These are phyloP conservation scores for Agrocybe praecox DNA, from an alignment of 768 basidiomycete species.

Conservation along the genomic window DNA sequence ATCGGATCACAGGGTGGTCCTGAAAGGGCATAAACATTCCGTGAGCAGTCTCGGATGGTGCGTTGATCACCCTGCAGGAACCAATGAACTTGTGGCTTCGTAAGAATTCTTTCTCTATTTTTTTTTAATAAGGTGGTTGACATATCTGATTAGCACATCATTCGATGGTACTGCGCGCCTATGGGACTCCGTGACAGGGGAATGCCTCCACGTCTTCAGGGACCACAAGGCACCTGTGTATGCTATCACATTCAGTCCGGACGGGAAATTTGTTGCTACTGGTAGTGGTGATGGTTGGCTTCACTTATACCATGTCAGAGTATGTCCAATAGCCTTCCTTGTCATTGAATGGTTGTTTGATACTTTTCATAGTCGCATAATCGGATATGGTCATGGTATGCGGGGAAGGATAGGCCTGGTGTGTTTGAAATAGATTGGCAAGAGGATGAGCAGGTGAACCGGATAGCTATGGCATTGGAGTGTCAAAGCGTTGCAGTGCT, in stretches of 20 bases:
- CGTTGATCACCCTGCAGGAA: constrained; percentile 46
- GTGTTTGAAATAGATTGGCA: constrained; percentile 84
- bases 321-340: constrained; percentile 29
- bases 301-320: constrained; percentile 70
- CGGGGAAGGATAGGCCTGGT: constrained; percentile 57
- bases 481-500: constrained; percentile 68
- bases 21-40: constrained; percentile 67
- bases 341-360: constrained; percentile 12
- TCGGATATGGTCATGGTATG: constrained; percentile 67
- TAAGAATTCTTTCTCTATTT: constrained; percentile 32
- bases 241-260: constrained; percentile 74
- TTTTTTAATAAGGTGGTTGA: not conserved
- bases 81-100: constrained; percentile 73
- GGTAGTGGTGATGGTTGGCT: constrained; percentile 82
- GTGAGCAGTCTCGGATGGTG: constrained; percentile 76
- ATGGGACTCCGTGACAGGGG: constrained; percentile 82
- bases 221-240: constrained; percentile 78
- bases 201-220: constrained; percentile 69
- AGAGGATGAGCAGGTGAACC: constrained; percentile 48
- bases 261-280: constrained; percentile 71
- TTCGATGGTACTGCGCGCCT: constrained; percentile 81
- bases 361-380: constrained; percentile 37
- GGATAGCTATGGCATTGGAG: constrained; percentile 73
- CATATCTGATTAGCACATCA: constrained; percentile 53
- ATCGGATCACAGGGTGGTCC: constrained; percentile 39